Base-by-base conservation (phyloP, 78 protist genomes). In the Dictyostelium discoideum region DNA sequence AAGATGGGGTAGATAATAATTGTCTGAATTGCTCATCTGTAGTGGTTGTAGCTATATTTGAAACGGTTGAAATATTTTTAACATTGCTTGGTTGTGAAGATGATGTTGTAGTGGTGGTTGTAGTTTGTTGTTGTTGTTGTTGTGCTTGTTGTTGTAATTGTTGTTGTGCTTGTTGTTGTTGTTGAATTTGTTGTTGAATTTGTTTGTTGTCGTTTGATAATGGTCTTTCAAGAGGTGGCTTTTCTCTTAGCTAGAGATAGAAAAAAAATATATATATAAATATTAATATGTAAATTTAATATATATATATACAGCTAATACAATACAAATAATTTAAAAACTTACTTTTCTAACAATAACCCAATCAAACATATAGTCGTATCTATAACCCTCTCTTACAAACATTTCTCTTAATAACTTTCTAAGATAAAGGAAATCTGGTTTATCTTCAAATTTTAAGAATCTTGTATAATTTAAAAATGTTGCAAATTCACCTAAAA, bases 361-460 rank as follows among this genome's bases (percentile, higher is more conserved):
- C 97, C 97, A 95, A 81, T 95, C 97, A 86, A 92, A 95, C 92
- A 95, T 77, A 46, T 92, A 85, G 65, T 95, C 97, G 84, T 89
- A 95, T 88, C 92, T 95, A 82, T 73, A 95, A 22, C 97, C 97
- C 60, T 95, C 93, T 86, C 90, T 95, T 32, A 90, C 93, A 63
- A 89, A 95, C 94, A 95, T 85, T 63, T 95, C 93, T 60, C 94
- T 63, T 89, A 98, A 96, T 18, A 99, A 82, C 79, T 97, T 96
- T 63, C 99, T 92, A 76, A 98, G 97, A 85, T 98, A 98, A 24
- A 90, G 93, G 83, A 98, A 98, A 90, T 98, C 99, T 20, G 99
- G 99, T 73, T 95, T 95, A 74, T 95, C 97, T 50, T 95, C 97
- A 84, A 95, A 95, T 44, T 84, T 85, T 20, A 95, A 92, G 73